These are phyloP conservation scores for Debaryomyces castellii DNA, from an alignment of 805 yeast species.

Conservation along the genomic window DNA sequence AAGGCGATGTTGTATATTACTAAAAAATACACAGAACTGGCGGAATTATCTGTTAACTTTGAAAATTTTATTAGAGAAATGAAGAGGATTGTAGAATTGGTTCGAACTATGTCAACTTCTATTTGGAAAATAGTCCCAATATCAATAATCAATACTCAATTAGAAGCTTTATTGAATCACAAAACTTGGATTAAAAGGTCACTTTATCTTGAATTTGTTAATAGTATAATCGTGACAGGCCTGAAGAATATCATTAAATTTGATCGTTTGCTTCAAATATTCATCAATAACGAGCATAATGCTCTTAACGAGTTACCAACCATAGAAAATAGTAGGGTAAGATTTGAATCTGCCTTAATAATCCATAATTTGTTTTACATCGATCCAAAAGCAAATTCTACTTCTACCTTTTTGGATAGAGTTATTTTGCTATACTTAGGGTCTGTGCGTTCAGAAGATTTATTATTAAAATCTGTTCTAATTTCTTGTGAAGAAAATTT, in stretches of 20 bases:
- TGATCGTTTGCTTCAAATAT: conserved; percentile 60
- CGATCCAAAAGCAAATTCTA: conserved; percentile 49
- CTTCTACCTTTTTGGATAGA: conserved; percentile 44
- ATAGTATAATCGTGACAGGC: conserved; percentile 37
- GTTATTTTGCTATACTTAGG: conserved; percentile 59
- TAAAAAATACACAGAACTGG: conserved; percentile 57
- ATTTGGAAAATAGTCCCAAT: conserved; percentile 35
- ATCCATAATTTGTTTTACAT: conserved; percentile 50
- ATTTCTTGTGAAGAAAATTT: conserved; percentile 54
- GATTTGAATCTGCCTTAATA: conserved; percentile 46
- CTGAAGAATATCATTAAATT: conserved; percentile 22
- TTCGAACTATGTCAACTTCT: conserved; percentile 8
- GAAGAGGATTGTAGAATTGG: conserved; percentile 11
- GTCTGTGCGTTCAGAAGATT: conserved; percentile 57
- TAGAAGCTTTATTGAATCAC: conserved; percentile 56
- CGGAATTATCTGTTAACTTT: conserved; percentile 25
- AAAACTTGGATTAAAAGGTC: conserved; percentile 45
- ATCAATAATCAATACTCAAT: conserved; percentile 56
- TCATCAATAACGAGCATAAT: conserved; percentile 52
- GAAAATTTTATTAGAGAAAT: conserved; percentile 26
- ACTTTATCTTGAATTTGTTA: conserved; percentile 46
- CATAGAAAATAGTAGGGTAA: conserved; percentile 16
- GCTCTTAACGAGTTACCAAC: conserved; percentile 27
- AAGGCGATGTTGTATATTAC: conserved; percentile 62
- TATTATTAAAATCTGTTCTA: conserved; percentile 56